Evolutionary conservation across 345 rosid genomes (phyloP), one percentile per base, ranked within the genome.

Genomic region (Citrus sinensis): DNA sequence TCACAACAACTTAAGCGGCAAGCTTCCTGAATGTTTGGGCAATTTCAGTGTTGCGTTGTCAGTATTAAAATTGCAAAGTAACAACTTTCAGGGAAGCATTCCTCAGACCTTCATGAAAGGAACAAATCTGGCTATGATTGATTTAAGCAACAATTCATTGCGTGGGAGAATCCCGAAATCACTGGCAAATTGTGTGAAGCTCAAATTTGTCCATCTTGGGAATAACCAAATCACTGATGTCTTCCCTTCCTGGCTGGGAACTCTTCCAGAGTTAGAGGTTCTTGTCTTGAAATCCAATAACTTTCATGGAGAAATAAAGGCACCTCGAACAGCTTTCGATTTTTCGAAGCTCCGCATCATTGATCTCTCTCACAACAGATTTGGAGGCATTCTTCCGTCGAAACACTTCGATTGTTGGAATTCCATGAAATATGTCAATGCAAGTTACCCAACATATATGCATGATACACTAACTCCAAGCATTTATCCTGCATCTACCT

Each of bases 181-280:
- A 2, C 16, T 81, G 0, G 9, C 6, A 8, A 65, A 29, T 16
- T 29, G 39, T 11, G 30, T n/a, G 30, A 25, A 9, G n/a, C 42
- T 66, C 17, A 37, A 34, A 17, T 6, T 20, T 62, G 58, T 85
- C 25, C 49, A 81, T 46, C 19, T 51, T 51, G 56, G 56, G 22
- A 51, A 51, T 51, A 51, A 51, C 22, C 56, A 0, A 51, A 51
- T 84, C 5, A 2, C 34, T 14, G 84, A 79, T 40, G 40, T 69
- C 1, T 84, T 84, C 32, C 87, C 81, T 0, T 81, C 55, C 25
- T 79, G 77, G 87, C 69, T 84, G 32, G 82, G 84, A 30, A 37
- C 37, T 25, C 58, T 73, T 22, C 60, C 42, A 0, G 30, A 54
- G 55, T 40, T 81, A 24, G 63, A 1, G 42, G 6, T 79, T 3